Base-by-base conservation (phyloP, 2,329 filamentous ascomycete genomes). In the Monilinia fructicola region DNA sequence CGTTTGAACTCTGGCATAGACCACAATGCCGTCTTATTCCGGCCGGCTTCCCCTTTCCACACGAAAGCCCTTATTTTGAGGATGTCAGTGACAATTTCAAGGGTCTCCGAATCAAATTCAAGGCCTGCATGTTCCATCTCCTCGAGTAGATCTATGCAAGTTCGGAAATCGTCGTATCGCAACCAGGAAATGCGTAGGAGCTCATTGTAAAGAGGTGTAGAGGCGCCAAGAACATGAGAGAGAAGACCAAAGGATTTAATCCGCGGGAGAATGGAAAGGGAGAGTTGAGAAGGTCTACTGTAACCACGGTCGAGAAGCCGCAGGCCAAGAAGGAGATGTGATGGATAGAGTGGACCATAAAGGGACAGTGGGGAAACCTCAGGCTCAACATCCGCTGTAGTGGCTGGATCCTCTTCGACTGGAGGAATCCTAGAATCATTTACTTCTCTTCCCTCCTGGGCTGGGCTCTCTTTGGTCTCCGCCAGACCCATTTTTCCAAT, bases 161-260 rank as follows among this genome's bases (percentile, higher is more conserved):
- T 68, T 12, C 53, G 61, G 28, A 73, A 75, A 72, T 91, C 86
- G 28, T 85, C 82, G 69, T 85, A 84, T 14, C 85, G 83, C 44
- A 79, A 76, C 85, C 88, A 91, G 65, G 86, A 80, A 28, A 88
- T 82, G 18, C 80, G 77, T 31, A 91, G 81, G 44, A 92, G 81
- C 59, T 85, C 81, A 74, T 90, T 88, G 79, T 91, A 93, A 53
- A 93, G 85, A 0, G 83, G 79, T 0, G 89, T 90, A 23, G 87
- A 87, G 7, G 86, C 88, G 58, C 90, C 90, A 0, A 94, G 82
- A 9, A 91, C 87, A 73, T 89, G 91, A 0, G 89, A 89, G 1
- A 85, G 84, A 1, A 90, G 82, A 1, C 90, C 90, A 0, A 91
- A 81, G 54, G 83, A 81, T 74, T 90, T 90, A 72, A 93, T 79